Conservation (phyloP, 306 rosid genomes). For the Hippophae tibetana region DNA sequence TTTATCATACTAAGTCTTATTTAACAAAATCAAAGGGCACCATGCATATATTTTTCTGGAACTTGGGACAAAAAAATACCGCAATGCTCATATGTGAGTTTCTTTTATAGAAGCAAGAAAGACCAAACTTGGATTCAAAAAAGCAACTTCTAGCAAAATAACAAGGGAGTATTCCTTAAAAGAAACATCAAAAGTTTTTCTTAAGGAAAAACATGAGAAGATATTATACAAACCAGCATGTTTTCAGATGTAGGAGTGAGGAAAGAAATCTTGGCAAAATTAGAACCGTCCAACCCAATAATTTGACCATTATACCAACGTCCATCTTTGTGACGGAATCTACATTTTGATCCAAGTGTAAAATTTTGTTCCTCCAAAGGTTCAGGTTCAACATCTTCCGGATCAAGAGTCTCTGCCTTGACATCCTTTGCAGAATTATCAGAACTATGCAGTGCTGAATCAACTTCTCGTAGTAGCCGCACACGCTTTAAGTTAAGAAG, state of each 20-base stretch:
- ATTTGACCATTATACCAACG: slow-evolving; percentile 83
- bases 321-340: slow-evolving; percentile 81
- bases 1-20: background rate
- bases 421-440: slow-evolving; percentile 33
- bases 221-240: slow-evolving; percentile 58
- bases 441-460: slow-evolving; percentile 35
- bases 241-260: slow-evolving; percentile 81
- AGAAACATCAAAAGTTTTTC: background rate
- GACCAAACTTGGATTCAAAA: background rate
- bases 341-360: slow-evolving; percentile 75
- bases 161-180: background rate
- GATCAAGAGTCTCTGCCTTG: slow-evolving; percentile 44
- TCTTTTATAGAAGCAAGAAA: background rate
- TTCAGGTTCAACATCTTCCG: slow-evolving; percentile 48
- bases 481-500: slow-evolving; percentile 76
- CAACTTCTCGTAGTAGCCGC: slow-evolving; percentile 65
- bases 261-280: slow-evolving; percentile 62
- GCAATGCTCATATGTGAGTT: background rate
- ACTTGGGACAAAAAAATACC: background rate
- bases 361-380: slow-evolving; percentile 36
- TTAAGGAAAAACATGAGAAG: background rate
- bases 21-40: background rate
- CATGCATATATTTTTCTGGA: background rate
- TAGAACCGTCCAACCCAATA: slow-evolving; percentile 41
- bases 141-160: background rate